Evolutionary conservation across 495 filamentous ascomycete genomes (phyloP).

Genomic region (Podospora conica): DNA sequence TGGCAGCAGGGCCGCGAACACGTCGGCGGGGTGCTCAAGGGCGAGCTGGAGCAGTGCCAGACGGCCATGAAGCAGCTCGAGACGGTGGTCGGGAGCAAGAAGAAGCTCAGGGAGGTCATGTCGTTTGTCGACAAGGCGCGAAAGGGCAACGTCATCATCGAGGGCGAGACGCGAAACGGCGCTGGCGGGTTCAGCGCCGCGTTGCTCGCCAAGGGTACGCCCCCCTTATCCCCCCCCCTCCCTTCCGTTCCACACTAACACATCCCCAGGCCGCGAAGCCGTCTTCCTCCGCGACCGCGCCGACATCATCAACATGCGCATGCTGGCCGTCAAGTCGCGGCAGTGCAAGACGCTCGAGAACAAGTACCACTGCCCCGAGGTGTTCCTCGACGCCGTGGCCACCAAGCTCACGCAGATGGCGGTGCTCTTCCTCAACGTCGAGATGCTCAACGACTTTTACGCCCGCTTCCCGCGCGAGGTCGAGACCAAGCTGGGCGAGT

Average conservation of each 20-base stretch:
- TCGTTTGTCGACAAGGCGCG: constrained; percentile 81
- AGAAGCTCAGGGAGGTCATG: constrained; percentile 86
- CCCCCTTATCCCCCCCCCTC: constrained; percentile 1
- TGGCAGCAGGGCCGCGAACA: constrained; percentile 82
- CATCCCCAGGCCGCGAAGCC: constrained; percentile 69
- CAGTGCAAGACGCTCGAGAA: constrained; percentile 77
- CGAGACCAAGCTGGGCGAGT: constrained; percentile 76
- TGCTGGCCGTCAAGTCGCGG: constrained; percentile 75
- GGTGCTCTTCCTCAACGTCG: constrained; percentile 95
- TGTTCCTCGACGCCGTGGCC: constrained; percentile 94
- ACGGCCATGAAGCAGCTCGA: constrained; percentile 69
- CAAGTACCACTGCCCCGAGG: constrained; percentile 94
- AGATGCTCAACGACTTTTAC: constrained; percentile 94
- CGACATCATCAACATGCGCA: constrained; percentile 82
- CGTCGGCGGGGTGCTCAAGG: constrained; percentile 66
- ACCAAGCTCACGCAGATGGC: constrained; percentile 92
- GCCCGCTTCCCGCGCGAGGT: constrained; percentile 93
- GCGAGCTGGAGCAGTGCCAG: constrained; percentile 79
- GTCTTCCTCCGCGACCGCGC: constrained; percentile 88
- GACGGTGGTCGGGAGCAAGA: constrained; percentile 63
- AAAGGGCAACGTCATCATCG: constrained; percentile 74
- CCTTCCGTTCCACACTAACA: constrained; percentile 6
- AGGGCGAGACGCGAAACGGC: constrained; percentile 73
- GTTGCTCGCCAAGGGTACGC: constrained; percentile 66
- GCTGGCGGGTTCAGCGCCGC: constrained; percentile 88